A percentile compares a stretch with the other conserved stretches of the same genome.
phyloP scores from a whole-genome alignment of 257 asterid genomes.

The Nicotiana noctiflora region DNA sequence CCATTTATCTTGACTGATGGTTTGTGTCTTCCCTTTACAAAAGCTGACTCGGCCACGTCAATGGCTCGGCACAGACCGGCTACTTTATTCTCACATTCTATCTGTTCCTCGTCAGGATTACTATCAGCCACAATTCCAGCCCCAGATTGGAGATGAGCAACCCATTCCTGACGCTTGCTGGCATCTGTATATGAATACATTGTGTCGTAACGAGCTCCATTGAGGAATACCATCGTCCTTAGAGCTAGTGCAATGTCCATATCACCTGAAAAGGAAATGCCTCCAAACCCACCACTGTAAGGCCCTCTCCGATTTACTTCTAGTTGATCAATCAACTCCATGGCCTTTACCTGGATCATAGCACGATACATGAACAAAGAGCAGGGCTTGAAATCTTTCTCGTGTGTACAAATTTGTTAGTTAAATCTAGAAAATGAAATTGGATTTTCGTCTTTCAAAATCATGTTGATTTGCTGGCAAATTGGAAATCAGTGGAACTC shows the following conservation, averaged over 20 bases:
- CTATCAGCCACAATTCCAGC: conserved; percentile 93
- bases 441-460: neutral
- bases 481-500: neutral
- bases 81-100: conserved; percentile 75
- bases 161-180: conserved; percentile 58
- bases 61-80: conserved; percentile 70
- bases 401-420: neutral
- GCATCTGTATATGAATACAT: conserved; percentile 51
- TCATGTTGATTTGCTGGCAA: neutral
- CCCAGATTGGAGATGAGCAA: conserved; percentile 85
- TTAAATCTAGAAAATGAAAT: neutral
- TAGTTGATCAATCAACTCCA: conserved; percentile 74
- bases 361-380: neutral
- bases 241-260: conserved; percentile 79
- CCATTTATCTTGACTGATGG: neutral
- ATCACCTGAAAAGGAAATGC: conserved; percentile 70
- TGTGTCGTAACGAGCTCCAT: conserved; percentile 44
- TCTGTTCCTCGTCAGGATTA: conserved; percentile 62
- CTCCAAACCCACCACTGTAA: conserved; percentile 87
- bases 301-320: conserved; percentile 78
- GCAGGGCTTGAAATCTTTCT: neutral
- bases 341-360: conserved; percentile 62
- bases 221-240: conserved; percentile 70
- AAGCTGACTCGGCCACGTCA: conserved; percentile 72
- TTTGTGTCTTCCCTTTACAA: conserved; percentile 27